A percentile compares a stretch with the other conserved stretches of the same genome.
Evolutionary conservation across 225 moss, liverwort and hornwort species (phyloP).

Genomic region (Lunularia cruciata): DNA sequence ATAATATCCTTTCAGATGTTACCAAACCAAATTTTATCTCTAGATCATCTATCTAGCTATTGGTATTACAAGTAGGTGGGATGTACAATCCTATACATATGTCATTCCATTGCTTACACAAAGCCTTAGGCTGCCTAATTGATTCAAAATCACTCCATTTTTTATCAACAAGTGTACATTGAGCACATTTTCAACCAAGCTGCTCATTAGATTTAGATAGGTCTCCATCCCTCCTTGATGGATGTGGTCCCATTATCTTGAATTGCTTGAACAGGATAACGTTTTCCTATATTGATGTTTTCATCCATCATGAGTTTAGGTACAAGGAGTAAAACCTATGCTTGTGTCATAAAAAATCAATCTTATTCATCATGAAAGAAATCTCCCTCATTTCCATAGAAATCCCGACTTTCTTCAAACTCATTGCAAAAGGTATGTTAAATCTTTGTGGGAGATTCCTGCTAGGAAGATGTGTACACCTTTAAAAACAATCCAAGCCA

Average conservation of each 20-base stretch:
- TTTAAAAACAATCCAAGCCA: not conserved
- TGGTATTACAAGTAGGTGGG: too few species aligned
- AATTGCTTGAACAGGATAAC: slow-evolving; percentile 16
- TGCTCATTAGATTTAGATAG: slow-evolving; percentile 20
- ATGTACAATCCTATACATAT: slow-evolving; percentile 16
- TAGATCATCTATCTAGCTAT: too few species aligned
- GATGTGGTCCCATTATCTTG: not conserved
- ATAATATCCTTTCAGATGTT: too few species aligned
- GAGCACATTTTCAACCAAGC: slow-evolving; percentile 8
- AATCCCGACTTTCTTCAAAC: slow-evolving; percentile 13
- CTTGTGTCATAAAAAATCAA: slow-evolving; percentile 5
- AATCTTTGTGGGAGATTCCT: not conserved
- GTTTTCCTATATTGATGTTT: slow-evolving; percentile 3
- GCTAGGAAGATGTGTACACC: not conserved
- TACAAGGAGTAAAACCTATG: slow-evolving; percentile 7
- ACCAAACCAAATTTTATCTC: too few species aligned
- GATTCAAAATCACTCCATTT: slow-evolving; percentile 16
- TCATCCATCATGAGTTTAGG: slow-evolving; percentile 17
- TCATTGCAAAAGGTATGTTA: slow-evolving; percentile 17
- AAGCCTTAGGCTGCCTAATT: slow-evolving; percentile 5
- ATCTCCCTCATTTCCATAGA: not conserved
- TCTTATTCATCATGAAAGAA: slow-evolving; percentile 3
- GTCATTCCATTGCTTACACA: slow-evolving; percentile 10
- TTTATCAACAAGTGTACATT: slow-evolving; percentile 14
- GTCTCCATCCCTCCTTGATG: not conserved